phyloP scores from a whole-genome alignment of 1,139 yeast species.

The Debaryomyces singareniensis region DNA sequence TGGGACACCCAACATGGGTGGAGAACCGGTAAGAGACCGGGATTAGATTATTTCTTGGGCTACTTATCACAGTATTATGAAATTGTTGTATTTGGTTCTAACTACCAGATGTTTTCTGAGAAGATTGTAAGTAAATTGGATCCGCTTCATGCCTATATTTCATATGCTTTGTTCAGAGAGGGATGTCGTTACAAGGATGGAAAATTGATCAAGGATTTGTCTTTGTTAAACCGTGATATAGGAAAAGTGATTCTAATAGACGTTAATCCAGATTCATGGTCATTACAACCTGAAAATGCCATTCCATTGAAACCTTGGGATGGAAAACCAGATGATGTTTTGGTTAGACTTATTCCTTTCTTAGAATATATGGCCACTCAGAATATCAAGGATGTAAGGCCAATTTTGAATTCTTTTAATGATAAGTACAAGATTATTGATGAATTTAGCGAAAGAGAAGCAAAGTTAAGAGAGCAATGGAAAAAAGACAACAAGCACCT shows the following conservation, averaged over 20 bases:
- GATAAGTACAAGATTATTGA: conserved; percentile 56
- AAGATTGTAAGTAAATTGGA: conserved; percentile 82
- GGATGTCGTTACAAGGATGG: conserved; percentile 91
- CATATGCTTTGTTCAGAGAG: conserved; percentile 85
- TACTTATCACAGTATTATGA: conserved; percentile 94
- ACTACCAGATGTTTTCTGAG: conserved; percentile 82
- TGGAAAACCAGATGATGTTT: conserved; percentile 74
- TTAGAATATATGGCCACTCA: conserved; percentile 93
- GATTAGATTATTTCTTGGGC: conserved; percentile 92
- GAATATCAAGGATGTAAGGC: conserved; percentile 85
- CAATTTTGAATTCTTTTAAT: conserved; percentile 66
- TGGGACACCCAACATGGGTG: conserved; percentile 94
- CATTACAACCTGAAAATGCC: conserved; percentile 89
- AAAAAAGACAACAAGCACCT: conserved; percentile 57
- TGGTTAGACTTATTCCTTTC: conserved; percentile 80
- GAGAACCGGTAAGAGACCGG: conserved; percentile 99
- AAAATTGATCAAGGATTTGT: conserved; percentile 76
- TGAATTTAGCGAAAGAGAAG: conserved; percentile 78
- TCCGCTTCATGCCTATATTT: conserved; percentile 84
- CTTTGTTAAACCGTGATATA: conserved; percentile 85
- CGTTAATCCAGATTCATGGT: conserved; percentile 63
- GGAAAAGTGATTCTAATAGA: conserved; percentile 77
- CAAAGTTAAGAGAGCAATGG: conserved; percentile 60
- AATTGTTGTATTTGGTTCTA: conserved; percentile 82
- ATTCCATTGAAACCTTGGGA: conserved; percentile 80